Base-by-base conservation (phyloP, 2,329 filamentous ascomycete genomes). In the Cephalotrichum gorgonifer region DNA sequence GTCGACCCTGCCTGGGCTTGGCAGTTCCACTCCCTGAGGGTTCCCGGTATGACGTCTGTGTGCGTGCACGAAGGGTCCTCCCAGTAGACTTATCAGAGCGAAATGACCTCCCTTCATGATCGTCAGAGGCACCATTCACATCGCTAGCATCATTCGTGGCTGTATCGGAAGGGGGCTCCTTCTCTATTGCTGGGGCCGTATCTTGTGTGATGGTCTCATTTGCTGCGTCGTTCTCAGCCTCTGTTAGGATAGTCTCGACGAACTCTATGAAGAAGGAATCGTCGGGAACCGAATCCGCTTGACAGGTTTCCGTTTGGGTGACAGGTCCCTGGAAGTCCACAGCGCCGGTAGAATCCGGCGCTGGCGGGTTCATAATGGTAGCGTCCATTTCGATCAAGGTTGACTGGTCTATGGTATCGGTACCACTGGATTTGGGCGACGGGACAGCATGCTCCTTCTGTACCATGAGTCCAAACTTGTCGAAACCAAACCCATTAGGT, bases 391-490 rank as follows among this genome's bases (percentile, higher is more conserved):
- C 22, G 22, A 22, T 43, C 22, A n/a, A n/a, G n/a, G n/a, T 43
- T 17, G 41, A 43, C 41, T 28, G 30, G 9, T 20, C 30, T 22
- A 28, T 12, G 11, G 47, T 6, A 31, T 25, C 17, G 20, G n/a
- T 25, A 20, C 35, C 5, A 25, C 43, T 20, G 14, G 31, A n/a
- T 17, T 51, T 44, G 14, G 46, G 22, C 30, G 20, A 47, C 12
- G 26, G 30, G 33, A 26, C 20, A 20, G 48, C 44, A 41, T 44
- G 44, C 23, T 52, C 39, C 25, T 25, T 28, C 17, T 33, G 30
- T 14, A 52, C 39, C 23, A 52, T 49, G 33, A 52, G 47, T 15
- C 43, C 23, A 20, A 50, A 52, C 15, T 52, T 49, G 39, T 52
- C 43, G 41, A 52, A 52, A 35, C 43, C 39, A 25, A 50, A 50